These are phyloP conservation scores for Fraxinus anomala DNA, from an alignment of 257 asterid genomes.

Conservation along the genomic window DNA sequence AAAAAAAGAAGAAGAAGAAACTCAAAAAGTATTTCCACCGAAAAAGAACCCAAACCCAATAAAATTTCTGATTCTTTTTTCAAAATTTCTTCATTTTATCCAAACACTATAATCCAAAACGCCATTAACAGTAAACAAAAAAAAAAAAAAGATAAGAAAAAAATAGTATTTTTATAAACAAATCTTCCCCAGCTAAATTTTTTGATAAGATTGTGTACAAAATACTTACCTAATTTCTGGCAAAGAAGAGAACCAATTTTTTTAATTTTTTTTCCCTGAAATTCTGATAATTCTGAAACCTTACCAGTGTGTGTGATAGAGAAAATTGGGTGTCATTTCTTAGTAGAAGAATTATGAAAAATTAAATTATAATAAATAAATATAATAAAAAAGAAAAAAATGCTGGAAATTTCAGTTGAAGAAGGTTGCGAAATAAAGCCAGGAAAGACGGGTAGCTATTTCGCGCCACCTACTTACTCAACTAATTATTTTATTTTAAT, in stretches of 20 bases:
- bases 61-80: too few relatives aligned
- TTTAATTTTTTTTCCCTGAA: too few relatives aligned
- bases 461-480: conserved; percentile 58
- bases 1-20: not conserved
- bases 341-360: conserved; percentile 6
- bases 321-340: conserved; percentile 12
- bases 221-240: conserved; percentile 33
- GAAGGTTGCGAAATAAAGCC: conserved; percentile 28
- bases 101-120: conserved; percentile 6
- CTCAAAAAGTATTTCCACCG: not conserved
- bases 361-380: not conserved
- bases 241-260: not conserved
- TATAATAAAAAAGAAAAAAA: not conserved
- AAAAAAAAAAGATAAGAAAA: not conserved
- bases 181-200: not conserved
- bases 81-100: not conserved
- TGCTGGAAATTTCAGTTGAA: conserved; percentile 34
- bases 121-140: not conserved
- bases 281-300: too few relatives aligned
- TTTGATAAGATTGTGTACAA: not conserved
- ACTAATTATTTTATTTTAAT: conserved; percentile 20
- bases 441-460: conserved; percentile 36
- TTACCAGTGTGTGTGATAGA: too few relatives aligned
- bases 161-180: too few relatives aligned
- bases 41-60: too few relatives aligned